phyloP scores from a whole-genome alignment of 2,329 filamentous ascomycete species.

The Fusarium beomiforme region DNA sequence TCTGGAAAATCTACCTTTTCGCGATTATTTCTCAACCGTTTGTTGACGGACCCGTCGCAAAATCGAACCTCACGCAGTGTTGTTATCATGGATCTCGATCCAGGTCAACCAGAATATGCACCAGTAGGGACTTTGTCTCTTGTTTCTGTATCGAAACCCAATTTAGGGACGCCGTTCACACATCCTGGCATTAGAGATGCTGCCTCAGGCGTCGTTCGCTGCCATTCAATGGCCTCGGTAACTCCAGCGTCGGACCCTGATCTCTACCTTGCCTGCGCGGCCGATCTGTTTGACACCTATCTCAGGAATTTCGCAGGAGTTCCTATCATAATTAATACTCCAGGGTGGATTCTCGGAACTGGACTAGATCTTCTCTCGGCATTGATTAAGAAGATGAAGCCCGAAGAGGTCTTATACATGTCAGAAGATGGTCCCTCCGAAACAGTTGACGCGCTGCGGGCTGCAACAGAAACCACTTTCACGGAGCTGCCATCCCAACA shows the following conservation, averaged over 20 bases:
- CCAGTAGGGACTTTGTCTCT: slow-evolving; percentile 77
- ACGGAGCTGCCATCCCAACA: slow-evolving; percentile 68
- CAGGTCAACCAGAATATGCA: slow-evolving; percentile 79
- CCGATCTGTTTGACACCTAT: slow-evolving; percentile 71
- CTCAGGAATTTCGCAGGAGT: slow-evolving; percentile 54
- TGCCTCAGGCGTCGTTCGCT: slow-evolving; percentile 58
- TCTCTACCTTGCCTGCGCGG: slow-evolving; percentile 71
- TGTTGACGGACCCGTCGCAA: slow-evolving; percentile 59
- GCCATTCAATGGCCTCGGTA: slow-evolving; percentile 73
- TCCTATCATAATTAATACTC: slow-evolving; percentile 77
- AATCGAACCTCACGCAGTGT: slow-evolving; percentile 47
- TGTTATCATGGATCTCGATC: slow-evolving; percentile 78
- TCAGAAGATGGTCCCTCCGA: slow-evolving; percentile 70
- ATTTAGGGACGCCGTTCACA: slow-evolving; percentile 74
- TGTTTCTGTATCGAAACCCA: slow-evolving; percentile 66
- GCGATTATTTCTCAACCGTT: slow-evolving; percentile 71
- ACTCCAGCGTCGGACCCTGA: slow-evolving; percentile 73
- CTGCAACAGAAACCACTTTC: slow-evolving; percentile 56
- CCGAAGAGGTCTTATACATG: slow-evolving; percentile 75
- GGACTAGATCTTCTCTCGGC: slow-evolving; percentile 72
- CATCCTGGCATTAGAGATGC: slow-evolving; percentile 58
- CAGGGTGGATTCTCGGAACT: slow-evolving; percentile 78
- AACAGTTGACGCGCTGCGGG: slow-evolving; percentile 63
- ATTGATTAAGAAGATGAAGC: slow-evolving; percentile 63
- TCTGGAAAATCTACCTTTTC: slow-evolving; percentile 82